Evolutionary conservation across 345 rosid genomes (phyloP).

Genomic region (Excoecaria agallocha): DNA sequence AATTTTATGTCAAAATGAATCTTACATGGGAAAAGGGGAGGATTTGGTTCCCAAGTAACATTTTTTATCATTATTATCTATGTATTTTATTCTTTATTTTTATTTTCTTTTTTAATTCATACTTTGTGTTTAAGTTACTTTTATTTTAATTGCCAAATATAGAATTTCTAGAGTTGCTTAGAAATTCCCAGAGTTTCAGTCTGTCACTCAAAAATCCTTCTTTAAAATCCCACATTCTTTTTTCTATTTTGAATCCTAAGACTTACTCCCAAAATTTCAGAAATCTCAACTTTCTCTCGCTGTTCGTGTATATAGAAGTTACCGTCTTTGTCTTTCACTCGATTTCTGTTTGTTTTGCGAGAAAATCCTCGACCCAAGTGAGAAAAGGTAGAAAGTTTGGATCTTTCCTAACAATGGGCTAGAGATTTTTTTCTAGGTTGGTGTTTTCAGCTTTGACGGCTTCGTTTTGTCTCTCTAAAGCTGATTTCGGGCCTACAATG

Average conservation of each 20-base stretch:
- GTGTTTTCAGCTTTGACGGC: constrained; percentile 31
- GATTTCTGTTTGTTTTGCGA: constrained; percentile 1
- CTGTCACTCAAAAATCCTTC: neutral
- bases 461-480: constrained; percentile 44
- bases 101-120: too few relatives aligned
- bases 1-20: too few relatives aligned
- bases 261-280: neutral
- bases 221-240: neutral
- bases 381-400: neutral
- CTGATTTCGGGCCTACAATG: constrained; percentile 18
- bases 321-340: neutral
- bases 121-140: too few relatives aligned
- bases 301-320: neutral
- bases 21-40: too few relatives aligned
- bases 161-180: too few relatives aligned
- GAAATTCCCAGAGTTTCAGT: neutral
- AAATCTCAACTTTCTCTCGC: neutral
- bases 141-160: too few relatives aligned
- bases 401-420: constrained; percentile 37
- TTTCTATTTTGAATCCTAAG: neutral
- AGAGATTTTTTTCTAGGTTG: constrained; percentile 33
- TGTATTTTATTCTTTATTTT: too few relatives aligned
- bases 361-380: neutral
- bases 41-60: too few relatives aligned
- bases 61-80: too few relatives aligned